phyloP scores from a whole-genome alignment of 257 asterid genomes.

The Henckelia pumila region DNA sequence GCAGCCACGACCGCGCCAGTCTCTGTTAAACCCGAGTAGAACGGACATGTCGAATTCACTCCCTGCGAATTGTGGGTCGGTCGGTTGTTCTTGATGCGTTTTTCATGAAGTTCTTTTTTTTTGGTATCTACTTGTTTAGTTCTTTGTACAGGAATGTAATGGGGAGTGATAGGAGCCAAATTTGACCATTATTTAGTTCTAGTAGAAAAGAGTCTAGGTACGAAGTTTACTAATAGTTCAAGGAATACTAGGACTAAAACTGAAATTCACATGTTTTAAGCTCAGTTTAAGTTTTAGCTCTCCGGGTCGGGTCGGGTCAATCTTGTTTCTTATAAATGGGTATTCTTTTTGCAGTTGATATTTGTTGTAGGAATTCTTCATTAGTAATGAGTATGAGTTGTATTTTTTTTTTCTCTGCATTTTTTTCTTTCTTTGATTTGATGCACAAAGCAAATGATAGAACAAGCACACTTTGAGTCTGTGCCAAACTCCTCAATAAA shows the following conservation, averaged over 20 bases:
- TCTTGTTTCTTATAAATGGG: constrained; percentile 18
- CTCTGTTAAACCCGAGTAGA: constrained; percentile 12
- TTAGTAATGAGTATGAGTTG: constrained; percentile 11
- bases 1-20: background rate
- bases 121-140: constrained; percentile 31
- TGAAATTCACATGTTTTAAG: constrained; percentile 17
- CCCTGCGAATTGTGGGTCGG: background rate
- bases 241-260: constrained; percentile 30
- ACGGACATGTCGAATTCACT: background rate
- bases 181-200: constrained; percentile 26
- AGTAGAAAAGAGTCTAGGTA: constrained; percentile 26
- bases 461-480: no score
- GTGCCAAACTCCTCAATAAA: no score
- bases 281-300: constrained; percentile 10
- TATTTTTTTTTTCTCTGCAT: background rate
- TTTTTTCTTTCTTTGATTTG: background rate
- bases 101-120: background rate
- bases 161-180: constrained; percentile 21
- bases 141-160: constrained; percentile 41
- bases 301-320: constrained; percentile 14
- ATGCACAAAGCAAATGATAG: no score
- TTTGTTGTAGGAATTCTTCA: constrained; percentile 25
- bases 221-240: constrained; percentile 22
- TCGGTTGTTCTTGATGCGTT: constrained; percentile 1
- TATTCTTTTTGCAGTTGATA: constrained; percentile 36